These are phyloP conservation scores for Penicillium samsonianum DNA, from an alignment of 495 filamentous ascomycete genomes.

Conservation along the genomic window DNA sequence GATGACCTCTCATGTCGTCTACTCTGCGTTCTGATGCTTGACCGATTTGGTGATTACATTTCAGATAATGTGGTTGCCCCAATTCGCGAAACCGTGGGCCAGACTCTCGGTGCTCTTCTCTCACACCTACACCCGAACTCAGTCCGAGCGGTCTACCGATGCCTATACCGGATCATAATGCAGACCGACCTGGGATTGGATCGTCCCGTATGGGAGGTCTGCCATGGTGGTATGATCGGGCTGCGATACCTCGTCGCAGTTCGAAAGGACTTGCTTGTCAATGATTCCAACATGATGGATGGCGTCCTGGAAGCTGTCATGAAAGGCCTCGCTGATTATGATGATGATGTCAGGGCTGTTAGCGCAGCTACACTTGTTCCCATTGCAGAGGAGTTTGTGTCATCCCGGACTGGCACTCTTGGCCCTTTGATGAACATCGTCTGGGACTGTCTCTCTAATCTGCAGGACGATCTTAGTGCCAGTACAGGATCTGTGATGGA, in stretches of 20 bases:
- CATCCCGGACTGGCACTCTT: conserved; percentile 72
- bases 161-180: conserved; percentile 88
- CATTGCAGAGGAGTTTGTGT: conserved; percentile 91
- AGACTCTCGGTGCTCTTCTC: conserved; percentile 86
- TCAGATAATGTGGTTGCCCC: conserved; percentile 96
- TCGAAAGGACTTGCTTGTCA: conserved; percentile 83
- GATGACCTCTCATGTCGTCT: conserved; percentile 91
- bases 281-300: conserved; percentile 82
- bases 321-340: conserved; percentile 85
- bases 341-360: conserved; percentile 95
- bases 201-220: conserved; percentile 83
- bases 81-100: conserved; percentile 94
- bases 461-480: conserved; percentile 94
- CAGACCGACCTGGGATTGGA: conserved; percentile 74
- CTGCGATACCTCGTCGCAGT: conserved; percentile 92
- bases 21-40: conserved; percentile 93
- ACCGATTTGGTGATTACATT: conserved; percentile 96
- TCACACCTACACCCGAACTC: conserved; percentile 72
- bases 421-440: conserved; percentile 86
- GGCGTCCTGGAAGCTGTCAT: conserved; percentile 90
- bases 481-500: conserved; percentile 99
- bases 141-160: conserved; percentile 76
- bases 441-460: conserved; percentile 93
- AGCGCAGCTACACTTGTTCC: conserved; percentile 96
- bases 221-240: conserved; percentile 97